These are phyloP conservation scores for Rhynchospora breviuscula DNA, from an alignment of 176 grass and related monocot genomes.

Conservation along the genomic window DNA sequence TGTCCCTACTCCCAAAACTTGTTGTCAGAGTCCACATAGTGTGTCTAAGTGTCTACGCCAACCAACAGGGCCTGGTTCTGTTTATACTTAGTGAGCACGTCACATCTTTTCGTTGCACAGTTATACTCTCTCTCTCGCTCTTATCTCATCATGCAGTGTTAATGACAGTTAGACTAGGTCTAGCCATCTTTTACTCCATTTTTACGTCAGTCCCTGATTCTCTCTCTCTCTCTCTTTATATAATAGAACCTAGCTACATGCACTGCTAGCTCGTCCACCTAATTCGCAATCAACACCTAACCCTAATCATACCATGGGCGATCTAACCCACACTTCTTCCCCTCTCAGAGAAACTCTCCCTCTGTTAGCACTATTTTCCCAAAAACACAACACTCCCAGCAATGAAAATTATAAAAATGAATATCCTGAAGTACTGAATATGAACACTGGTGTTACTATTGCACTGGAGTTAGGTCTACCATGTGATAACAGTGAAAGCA, in stretches of 20 bases:
- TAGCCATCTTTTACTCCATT: not conserved
- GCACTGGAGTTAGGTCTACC: conserved; percentile 16
- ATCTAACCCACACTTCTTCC: not conserved
- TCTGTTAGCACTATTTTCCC: conserved; percentile 10
- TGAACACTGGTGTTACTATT: not conserved
- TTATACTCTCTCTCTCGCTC: not conserved
- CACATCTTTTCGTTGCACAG: not conserved
- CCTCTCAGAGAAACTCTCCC: conserved; percentile 12
- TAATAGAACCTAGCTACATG: conserved; percentile 14
- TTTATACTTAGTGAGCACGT: not conserved
- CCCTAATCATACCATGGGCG: conserved; percentile 18
- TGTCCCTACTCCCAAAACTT: not conserved
- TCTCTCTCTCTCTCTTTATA: not conserved
- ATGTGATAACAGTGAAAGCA: not conserved
- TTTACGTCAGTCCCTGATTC: not conserved
- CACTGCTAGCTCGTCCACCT: conserved; percentile 1
- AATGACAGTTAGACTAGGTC: not conserved
- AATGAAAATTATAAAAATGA: not conserved
- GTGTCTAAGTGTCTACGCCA: not conserved
- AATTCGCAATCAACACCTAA: conserved; percentile 8
- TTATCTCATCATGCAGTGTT: not conserved
- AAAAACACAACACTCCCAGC: not conserved
- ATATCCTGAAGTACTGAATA: not conserved
- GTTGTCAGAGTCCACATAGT: not conserved
- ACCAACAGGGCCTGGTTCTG: not conserved